phyloP scores from a whole-genome alignment of 306 rosid species.

The Ormosia emarginata region DNA sequence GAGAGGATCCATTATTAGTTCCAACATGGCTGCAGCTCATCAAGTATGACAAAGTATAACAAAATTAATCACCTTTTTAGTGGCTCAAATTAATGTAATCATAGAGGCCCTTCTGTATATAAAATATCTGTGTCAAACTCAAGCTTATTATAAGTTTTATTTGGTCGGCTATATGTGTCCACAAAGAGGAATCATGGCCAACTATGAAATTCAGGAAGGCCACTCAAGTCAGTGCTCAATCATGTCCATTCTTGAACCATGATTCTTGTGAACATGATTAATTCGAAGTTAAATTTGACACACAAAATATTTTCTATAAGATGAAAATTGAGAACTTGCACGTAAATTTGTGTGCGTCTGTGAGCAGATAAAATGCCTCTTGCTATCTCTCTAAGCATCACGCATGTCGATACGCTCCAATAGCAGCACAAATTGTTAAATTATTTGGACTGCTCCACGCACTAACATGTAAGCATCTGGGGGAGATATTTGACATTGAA shows the following conservation, averaged over 20 bases:
- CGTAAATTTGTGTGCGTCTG: neutral
- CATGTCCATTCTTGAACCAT: neutral
- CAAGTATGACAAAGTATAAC: neutral
- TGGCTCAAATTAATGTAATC: neutral
- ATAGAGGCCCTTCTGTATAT: neutral
- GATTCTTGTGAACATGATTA: neutral
- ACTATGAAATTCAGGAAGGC: neutral
- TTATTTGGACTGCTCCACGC: neutral
- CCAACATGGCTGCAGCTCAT: constrained; percentile 21
- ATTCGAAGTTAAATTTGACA: neutral
- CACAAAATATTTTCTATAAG: neutral
- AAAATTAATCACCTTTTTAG: neutral
- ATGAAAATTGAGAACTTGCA: neutral
- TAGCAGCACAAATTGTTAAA: neutral
- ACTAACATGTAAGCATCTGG: constrained; percentile 26
- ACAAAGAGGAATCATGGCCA: neutral
- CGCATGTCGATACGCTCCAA: neutral
- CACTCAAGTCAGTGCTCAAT: constrained; percentile 3
- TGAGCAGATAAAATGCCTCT: neutral
- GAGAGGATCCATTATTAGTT: constrained; percentile 17
- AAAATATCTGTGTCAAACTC: neutral
- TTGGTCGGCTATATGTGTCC: neutral
- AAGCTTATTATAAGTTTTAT: neutral
- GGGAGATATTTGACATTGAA: neutral
- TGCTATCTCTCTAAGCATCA: neutral